phyloP scores from a whole-genome alignment of 1,139 yeast genomes.

The Scheffersomyces titani region DNA sequence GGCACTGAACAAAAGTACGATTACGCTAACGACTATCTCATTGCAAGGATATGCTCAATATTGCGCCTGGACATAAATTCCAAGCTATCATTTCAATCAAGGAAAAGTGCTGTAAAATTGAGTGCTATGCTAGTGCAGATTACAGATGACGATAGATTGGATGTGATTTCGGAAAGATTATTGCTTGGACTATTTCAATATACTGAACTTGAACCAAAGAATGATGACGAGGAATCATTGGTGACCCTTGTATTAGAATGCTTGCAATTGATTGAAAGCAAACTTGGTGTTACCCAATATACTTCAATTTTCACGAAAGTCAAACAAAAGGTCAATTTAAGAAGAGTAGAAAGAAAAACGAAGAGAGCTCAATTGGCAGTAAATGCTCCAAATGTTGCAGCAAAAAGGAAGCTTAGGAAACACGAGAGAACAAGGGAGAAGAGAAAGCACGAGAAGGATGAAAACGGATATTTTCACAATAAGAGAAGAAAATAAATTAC shows the following conservation, averaged over 20 bases:
- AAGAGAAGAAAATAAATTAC: slow-evolving; percentile 49
- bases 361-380: slow-evolving; percentile 78
- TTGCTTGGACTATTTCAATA: slow-evolving; percentile 63
- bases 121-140: slow-evolving; percentile 59
- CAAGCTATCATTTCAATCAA: slow-evolving; percentile 55
- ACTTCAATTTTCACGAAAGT: slow-evolving; percentile 66
- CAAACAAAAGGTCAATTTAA: slow-evolving; percentile 54
- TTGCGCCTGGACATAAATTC: slow-evolving; percentile 63
- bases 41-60: slow-evolving; percentile 59
- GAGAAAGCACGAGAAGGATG: slow-evolving; percentile 73
- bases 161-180: slow-evolving; percentile 44
- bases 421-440: slow-evolving; percentile 76
- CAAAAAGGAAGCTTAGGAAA: slow-evolving; percentile 73
- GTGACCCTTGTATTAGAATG: slow-evolving; percentile 67
- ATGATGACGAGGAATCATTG: slow-evolving; percentile 48
- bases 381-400: slow-evolving; percentile 77
- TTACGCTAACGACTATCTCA: slow-evolving; percentile 62
- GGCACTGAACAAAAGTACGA: slow-evolving; percentile 22
- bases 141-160: slow-evolving; percentile 35
- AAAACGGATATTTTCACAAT: slow-evolving; percentile 70
- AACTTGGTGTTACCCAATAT: slow-evolving; percentile 73
- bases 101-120: slow-evolving; percentile 64
- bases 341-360: slow-evolving; percentile 76
- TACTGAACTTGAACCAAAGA: slow-evolving; percentile 44
- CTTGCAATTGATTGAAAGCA: slow-evolving; percentile 63